Base-by-base conservation (phyloP, 2,329 filamentous ascomycete species). In the Colletotrichum sp. region DNA sequence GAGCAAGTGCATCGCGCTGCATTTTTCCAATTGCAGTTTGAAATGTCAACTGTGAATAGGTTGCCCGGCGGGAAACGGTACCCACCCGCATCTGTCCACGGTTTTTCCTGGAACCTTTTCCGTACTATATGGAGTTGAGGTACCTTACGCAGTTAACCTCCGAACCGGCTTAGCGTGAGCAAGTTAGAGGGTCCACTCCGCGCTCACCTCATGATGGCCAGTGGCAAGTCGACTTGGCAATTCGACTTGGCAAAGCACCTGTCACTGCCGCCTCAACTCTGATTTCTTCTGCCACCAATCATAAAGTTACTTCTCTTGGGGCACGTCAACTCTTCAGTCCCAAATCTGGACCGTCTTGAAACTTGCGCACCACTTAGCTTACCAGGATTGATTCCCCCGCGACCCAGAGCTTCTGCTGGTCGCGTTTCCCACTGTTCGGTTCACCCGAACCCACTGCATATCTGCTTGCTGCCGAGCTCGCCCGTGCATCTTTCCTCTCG, bases 131-230 rank as follows among this genome's bases (percentile, higher is more conserved):
- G 18, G 59, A 30, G 16, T 32, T 32, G 57, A 32, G 18, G 28
- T 63, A 36, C 15, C 34, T 36, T 36, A 49, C n/a, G 44, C 44
- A 52, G 44, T 52, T 24, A 21, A 52, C 15, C 34, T 55, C 44
- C 7, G 65, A 55, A 55, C 24, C 44, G 44, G 34, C 13, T 36
- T 74, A 71, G 67, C 68, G 72, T 71, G 67, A 74, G 67, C 67
- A 74, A 74, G 71, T 64, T 71, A 71, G 67, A 74, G 67, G 59
- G 32, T 44, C 57, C 32, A 4, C 24, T 39, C 15, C 59, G 26
- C 70, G 24, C 36, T 49, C 21, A 26, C 32, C 59, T 59, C 24
- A 28, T n/a, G 32, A 24, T n/a, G 21, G 16, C 57, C 32, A 18
- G 44, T 71, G 21, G 44, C 32, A 30, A 64, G 28, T 26, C 18